Base-by-base conservation (phyloP, 495 filamentous ascomycete genomes). In the Hypoxylon cercidicola region DNA sequence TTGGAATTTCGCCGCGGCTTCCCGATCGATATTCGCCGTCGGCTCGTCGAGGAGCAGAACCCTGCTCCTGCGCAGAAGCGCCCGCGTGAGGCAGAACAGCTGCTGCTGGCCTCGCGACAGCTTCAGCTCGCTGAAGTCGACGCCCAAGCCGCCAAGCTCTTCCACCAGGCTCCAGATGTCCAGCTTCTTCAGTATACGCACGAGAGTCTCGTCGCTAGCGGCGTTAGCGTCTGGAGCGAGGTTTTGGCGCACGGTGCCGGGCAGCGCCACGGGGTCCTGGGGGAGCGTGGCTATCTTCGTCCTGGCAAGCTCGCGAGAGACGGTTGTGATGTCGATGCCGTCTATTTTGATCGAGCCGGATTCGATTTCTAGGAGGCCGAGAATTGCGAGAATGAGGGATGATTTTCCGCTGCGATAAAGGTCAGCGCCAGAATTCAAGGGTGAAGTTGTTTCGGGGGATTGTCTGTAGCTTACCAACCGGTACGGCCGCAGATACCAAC, bases 41-140 rank as follows among this genome's bases (percentile, higher is more conserved):
- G 35, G 5, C 44, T 74, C 66, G 43, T 64, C 30, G 30, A 88
- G 69, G 7, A 82, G 69, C 25, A 84, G 37, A 16, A 84, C 71
- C 43, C 35, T 73, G 37, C 62, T 66, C 25, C 65, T 66, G 10
- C 76, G 73, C 35, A 88, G 74, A 10, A 88, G 68, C 2, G 83
- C 84, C 9, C 84, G 75, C 2, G 83, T 82, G 23, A 88, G 74
- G 62, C 82, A 83, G 67, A 87, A 79, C 16, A 88, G 77, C 72
- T 88, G 85, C 23, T 75, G 74, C 62, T 88, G 85, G 3, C 85
- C 85, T 43, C 82, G 78, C 4, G 82, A 39, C 35, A 39, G 35
- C 35, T 5, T 6, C 12, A 13, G 4, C 11, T 5, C 35, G 4
- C 5, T 39, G 35, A 39, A 6, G 11, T 39, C 35, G n/a, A 13